A percentile compares a stretch with the other conserved stretches of the same genome.
phyloP scores from a whole-genome alignment of 1,284 basidiomycete genomes.

The Exsudoporus floridanus region DNA sequence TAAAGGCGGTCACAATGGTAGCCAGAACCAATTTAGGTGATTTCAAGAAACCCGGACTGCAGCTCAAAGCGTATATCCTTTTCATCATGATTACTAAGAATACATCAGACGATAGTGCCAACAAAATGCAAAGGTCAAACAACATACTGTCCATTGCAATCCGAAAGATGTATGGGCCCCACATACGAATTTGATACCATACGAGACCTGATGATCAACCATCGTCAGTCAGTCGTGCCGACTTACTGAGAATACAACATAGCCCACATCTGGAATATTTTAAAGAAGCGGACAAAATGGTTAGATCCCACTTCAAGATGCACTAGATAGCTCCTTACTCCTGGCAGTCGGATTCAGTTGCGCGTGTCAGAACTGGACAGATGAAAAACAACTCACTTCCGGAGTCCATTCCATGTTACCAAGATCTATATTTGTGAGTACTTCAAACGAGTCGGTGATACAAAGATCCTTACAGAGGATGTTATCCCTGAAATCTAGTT shows the following conservation, averaged over 20 bases:
- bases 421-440: conserved; percentile 9
- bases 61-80: conserved; percentile 16
- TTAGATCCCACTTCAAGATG: background rate
- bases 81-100: conserved; percentile 23
- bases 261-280: conserved; percentile 14
- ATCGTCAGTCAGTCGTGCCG: background rate
- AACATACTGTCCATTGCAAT: conserved; percentile 23
- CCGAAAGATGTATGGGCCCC: conserved; percentile 14
- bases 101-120: background rate
- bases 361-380: background rate
- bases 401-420: conserved; percentile 8
- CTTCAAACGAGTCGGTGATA: background rate
- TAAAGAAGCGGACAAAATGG: background rate
- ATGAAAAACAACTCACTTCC: conserved; percentile 4
- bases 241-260: background rate
- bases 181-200: conserved; percentile 16
- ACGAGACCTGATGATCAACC: conserved; percentile 10
- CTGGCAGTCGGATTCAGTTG: conserved; percentile 1
- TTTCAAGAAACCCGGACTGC: conserved; percentile 3
- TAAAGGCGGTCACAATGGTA: conserved; percentile 9
- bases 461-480: conserved; percentile 11
- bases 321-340: conserved; percentile 7
- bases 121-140: background rate
- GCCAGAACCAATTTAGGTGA: conserved; percentile 3
- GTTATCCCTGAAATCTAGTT: conserved; percentile 8